Percentiles rank a stretch among this genome's conserved stretches.
Evolutionary conservation across 345 rosid species (phyloP).

Genomic region (Nasturtium officinale): DNA sequence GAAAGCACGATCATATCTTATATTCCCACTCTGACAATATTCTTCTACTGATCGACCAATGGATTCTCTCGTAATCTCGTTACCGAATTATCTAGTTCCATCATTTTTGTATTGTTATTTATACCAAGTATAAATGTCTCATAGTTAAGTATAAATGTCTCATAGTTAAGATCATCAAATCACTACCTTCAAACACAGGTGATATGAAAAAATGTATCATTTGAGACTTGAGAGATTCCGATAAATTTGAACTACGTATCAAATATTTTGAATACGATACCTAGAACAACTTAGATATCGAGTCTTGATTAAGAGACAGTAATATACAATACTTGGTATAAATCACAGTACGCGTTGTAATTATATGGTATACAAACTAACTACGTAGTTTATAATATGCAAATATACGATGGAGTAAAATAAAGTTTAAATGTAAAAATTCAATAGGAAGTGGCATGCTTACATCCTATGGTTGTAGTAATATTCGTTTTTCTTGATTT

Average conservation of each 20-base stretch:
- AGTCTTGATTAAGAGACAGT: background rate
- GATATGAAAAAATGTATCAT: background rate
- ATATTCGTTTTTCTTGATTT: background rate
- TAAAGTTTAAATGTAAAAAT: background rate
- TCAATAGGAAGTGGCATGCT: background rate
- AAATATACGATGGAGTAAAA: background rate
- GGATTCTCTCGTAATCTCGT: background rate
- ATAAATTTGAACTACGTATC: background rate
- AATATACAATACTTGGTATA: background rate
- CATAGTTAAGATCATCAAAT: no score
- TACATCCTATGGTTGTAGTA: background rate
- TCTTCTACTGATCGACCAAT: constrained; percentile 42
- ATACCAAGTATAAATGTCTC: no score
- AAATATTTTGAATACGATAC: background rate
- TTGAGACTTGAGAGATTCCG: background rate
- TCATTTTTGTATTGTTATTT: no score
- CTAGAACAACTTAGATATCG: background rate
- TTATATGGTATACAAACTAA: background rate
- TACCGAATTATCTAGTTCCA: no score
- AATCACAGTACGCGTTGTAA: background rate
- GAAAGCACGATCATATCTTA: constrained; percentile 38
- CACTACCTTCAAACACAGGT: background rate
- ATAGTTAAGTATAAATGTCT: no score
- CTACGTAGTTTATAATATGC: background rate
- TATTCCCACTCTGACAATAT: constrained; percentile 44